phyloP scores from a whole-genome alignment of 176 grass and related monocot genomes.

The Miscanthus lutarioriparius region DNA sequence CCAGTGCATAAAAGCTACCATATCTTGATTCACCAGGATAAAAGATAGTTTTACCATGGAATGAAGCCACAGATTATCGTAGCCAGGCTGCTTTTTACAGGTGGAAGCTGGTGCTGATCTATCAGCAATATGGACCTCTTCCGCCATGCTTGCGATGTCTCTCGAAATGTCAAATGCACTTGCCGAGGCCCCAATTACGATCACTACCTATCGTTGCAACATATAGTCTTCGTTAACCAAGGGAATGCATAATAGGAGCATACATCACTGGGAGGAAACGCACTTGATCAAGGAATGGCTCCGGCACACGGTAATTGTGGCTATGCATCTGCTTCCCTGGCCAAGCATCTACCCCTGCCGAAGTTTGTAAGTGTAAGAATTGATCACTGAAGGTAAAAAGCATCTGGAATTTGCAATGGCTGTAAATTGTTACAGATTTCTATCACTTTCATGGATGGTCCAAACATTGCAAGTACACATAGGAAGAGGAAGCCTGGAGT shows the following conservation, averaged over 20 bases:
- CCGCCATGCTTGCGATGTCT: slow-evolving; percentile 54
- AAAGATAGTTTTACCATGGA: slow-evolving; percentile 67
- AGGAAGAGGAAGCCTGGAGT: neutral
- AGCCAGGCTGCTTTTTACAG: slow-evolving; percentile 51
- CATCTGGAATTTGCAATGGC: neutral
- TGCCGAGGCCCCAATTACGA: slow-evolving; percentile 56
- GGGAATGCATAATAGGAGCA: neutral
- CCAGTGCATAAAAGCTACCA: slow-evolving; percentile 29
- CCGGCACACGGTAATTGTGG: slow-evolving; percentile 80
- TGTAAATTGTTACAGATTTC: neutral
- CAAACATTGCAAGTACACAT: neutral
- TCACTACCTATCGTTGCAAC: slow-evolving; percentile 48
- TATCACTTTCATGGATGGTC: neutral
- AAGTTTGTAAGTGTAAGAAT: neutral
- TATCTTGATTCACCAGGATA: slow-evolving; percentile 28
- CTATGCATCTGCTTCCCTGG: slow-evolving; percentile 80
- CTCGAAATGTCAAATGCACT: slow-evolving; percentile 78
- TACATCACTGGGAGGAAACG: neutral
- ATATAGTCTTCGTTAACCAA: neutral
- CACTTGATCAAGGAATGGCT: slow-evolving; percentile 68
- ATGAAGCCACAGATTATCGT: slow-evolving; percentile 83
- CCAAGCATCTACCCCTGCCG: slow-evolving; percentile 53
- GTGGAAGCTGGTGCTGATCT: slow-evolving; percentile 49
- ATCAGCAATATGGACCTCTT: slow-evolving; percentile 70
- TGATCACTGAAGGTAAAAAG: neutral